Evolutionary conservation across 169 alveolate genomes (phyloP), one percentile per base, ranked within the genome.

Genomic region (Cryptosporidium canis): DNA sequence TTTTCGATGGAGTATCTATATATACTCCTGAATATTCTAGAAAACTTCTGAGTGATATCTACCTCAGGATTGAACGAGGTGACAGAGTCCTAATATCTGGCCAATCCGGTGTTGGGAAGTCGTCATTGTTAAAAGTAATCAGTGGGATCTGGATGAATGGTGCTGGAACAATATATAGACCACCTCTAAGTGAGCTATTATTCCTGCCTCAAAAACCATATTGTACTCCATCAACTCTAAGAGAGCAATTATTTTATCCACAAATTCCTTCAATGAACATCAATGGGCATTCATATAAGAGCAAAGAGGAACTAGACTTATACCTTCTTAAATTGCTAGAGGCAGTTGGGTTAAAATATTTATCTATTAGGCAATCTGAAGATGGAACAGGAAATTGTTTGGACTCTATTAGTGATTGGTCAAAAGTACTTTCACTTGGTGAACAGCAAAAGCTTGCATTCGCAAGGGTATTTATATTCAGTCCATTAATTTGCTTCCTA

Each of bases 371-470:
- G 35, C 24, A 29, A 18, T 39, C 37, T 11, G 63, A 53, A 37
- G 11, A 29, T 33, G 83, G 31, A 21, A 33, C 43, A 6, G 85
- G 64, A n/a, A 53, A 29, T 64, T 41, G 47, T 47, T 47, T 83
- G 41, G 91, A 83, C 64, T 16, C 47, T 11, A 67, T 83, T 31
- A 67, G 63, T 18, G 91, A 83, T 43, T 83, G 91, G 91, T 66
- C 85, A 9, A 63, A 35, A 43, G 67, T 53, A 61, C 84, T 91
- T 67, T 91, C 93, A 11, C 83, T 90, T 48, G 93, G 93, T 27
- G 92, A 91, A 66, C 91, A 91, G 58, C 93, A 91, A 85, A 64
- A 92, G 64, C 85, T 91, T 6, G 94, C 92, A n/a, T 87, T 91
- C 29, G 94, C 91, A 66, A 77, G 94, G 63, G 83, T 91, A 33